phyloP scores from a whole-genome alignment of 2,329 filamentous ascomycete species.

The Xylaria arbuscula region DNA sequence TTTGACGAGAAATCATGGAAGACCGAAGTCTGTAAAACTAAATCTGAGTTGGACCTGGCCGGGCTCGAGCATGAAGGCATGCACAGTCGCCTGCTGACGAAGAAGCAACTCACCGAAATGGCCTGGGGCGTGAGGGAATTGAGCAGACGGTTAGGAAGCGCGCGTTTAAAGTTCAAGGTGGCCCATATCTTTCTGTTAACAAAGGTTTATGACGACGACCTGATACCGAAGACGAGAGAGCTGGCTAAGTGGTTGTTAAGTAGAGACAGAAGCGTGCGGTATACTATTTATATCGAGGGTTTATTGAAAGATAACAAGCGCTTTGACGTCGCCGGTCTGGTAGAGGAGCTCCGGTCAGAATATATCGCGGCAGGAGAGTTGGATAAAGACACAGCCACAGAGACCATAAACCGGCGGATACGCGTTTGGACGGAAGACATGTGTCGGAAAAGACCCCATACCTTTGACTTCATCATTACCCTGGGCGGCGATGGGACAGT shows the following conservation, averaged over 20 bases:
- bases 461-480: constrained; percentile 93
- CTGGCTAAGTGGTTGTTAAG: constrained; percentile 84
- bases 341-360: constrained; percentile 67
- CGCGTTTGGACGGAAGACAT: constrained; percentile 87
- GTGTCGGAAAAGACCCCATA: constrained; percentile 81
- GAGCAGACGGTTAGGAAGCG: constrained; percentile 84
- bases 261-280: constrained; percentile 72
- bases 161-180: constrained; percentile 84
- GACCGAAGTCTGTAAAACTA: constrained; percentile 58
- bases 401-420: constrained; percentile 64
- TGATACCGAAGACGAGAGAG: constrained; percentile 82
- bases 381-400: constrained; percentile 50
- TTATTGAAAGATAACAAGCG: constrained; percentile 75
- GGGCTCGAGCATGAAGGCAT: constrained; percentile 49
- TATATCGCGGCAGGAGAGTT: constrained; percentile 55
- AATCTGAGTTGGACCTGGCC: constrained; percentile 55
- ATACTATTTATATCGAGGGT: constrained; percentile 86
- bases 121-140: constrained; percentile 93
- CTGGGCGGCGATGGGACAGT: constrained; percentile 97
- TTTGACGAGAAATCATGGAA: constrained; percentile 68
- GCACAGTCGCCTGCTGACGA: constrained; percentile 83
- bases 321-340: constrained; percentile 78
- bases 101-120: constrained; percentile 96
- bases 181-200: constrained; percentile 87
- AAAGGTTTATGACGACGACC: constrained; percentile 86